A percentile compares a stretch with the other conserved stretches of the same genome.
Evolutionary conservation across 805 yeast genomes (phyloP).

Genomic region (Wickerhamomyces mucosus): DNA sequence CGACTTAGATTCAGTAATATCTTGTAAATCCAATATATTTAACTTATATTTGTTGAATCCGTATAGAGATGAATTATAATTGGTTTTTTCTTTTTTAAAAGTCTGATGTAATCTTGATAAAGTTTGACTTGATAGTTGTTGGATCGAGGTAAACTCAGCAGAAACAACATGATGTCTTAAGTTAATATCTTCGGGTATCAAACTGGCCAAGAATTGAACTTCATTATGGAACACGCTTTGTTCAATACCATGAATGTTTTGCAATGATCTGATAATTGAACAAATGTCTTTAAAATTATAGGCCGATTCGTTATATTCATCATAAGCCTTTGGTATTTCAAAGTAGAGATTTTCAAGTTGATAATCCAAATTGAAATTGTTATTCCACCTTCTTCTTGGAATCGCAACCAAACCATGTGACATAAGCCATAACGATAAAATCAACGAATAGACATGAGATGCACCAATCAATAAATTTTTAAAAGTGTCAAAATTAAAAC

Average conservation of each 20-base stretch:
- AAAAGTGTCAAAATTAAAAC: conserved; percentile 44
- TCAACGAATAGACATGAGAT: conserved; percentile 67
- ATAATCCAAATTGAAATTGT: conserved; percentile 25
- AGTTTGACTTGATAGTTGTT: conserved; percentile 26
- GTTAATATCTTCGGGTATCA: conserved; percentile 13
- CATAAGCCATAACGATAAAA: conserved; percentile 74
- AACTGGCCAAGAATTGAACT: conserved; percentile 4
- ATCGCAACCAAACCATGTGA: conserved; percentile 69
- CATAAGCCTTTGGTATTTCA: conserved; percentile 48
- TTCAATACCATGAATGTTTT: conserved; percentile 14
- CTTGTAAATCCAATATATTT: conserved; percentile 47
- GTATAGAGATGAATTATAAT: conserved; percentile 43
- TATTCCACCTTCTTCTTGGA: conserved; percentile 39
- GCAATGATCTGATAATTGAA: conserved; percentile 45
- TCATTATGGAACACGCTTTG: conserved; percentile 12
- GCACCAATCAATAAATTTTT: conserved; percentile 64
- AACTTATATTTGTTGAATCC: conserved; percentile 44
- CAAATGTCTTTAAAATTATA: conserved; percentile 55
- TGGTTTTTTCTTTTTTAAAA: conserved; percentile 42
- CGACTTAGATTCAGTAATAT: conserved; percentile 36
- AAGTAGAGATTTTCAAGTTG: conserved; percentile 34
- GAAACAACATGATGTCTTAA: conserved; percentile 17
- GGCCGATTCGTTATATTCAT: conserved; percentile 53
- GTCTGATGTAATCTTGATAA: conserved; percentile 43
- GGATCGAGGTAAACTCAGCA: conserved; percentile 13